Conservation (phyloP, 805 yeast genomes). For the Millerago galiae region DNA sequence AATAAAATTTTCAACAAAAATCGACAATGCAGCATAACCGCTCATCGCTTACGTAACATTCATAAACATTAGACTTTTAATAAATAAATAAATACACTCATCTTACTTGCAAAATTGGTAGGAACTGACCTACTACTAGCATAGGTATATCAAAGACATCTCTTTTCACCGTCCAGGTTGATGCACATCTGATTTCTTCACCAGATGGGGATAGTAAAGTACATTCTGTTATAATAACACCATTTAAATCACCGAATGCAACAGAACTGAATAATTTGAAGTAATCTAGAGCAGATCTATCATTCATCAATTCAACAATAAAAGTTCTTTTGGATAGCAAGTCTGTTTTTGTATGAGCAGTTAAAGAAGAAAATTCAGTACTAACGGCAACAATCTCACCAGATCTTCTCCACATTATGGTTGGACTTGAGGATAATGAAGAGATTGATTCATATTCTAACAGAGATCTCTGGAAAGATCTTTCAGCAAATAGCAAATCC, state of each 20-base stretch:
- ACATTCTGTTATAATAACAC: slow-evolving; percentile 33
- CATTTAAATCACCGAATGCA: slow-evolving; percentile 43
- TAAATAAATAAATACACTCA: background rate
- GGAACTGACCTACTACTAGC: slow-evolving; percentile 75
- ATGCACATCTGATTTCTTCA: slow-evolving; percentile 53
- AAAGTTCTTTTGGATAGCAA: slow-evolving; percentile 55
- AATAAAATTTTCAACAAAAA: too few relatives aligned
- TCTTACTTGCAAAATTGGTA: slow-evolving; percentile 47
- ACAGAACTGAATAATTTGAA: slow-evolving; percentile 56
- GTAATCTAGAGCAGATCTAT: slow-evolving; percentile 63
- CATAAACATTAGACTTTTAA: background rate
- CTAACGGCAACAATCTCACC: slow-evolving; percentile 81
- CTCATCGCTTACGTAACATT: background rate
- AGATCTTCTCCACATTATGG: slow-evolving; percentile 80
- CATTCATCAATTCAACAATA: slow-evolving; percentile 80
- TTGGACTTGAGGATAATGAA: slow-evolving; percentile 62
- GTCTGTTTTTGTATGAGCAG: slow-evolving; percentile 56
- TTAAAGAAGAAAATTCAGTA: slow-evolving; percentile 62
- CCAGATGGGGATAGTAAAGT: slow-evolving; percentile 32
- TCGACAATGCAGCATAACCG: too few relatives aligned
- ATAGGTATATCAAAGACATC: slow-evolving; percentile 82
- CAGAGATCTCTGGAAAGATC: slow-evolving; percentile 49
- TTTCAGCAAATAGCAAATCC: slow-evolving; percentile 58
- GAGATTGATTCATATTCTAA: slow-evolving; percentile 49
- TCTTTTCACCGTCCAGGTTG: slow-evolving; percentile 81